These are phyloP conservation scores for Auriscalpium orientale DNA, from an alignment of 768 basidiomycete species.

Conservation along the genomic window DNA sequence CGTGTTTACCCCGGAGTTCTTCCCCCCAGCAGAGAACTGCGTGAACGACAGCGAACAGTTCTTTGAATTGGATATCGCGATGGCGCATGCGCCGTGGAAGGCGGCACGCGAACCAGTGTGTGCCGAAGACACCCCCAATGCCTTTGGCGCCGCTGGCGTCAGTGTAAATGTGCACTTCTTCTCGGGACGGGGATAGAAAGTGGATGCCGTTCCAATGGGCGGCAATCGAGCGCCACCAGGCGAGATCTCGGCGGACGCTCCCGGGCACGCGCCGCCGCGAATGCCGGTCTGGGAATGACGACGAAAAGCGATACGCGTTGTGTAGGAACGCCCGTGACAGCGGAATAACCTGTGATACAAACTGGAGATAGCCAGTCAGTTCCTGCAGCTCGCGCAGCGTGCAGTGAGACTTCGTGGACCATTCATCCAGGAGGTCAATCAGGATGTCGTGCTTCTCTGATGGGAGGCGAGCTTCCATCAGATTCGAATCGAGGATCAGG, in stretches of 20 bases:
- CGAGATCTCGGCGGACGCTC: slow-evolving; percentile 17
- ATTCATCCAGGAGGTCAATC: slow-evolving; percentile 14
- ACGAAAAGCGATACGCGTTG: slow-evolving; percentile 23
- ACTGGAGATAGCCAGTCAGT: slow-evolving; percentile 28
- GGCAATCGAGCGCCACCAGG: slow-evolving; percentile 26
- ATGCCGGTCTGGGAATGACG: slow-evolving; percentile 18
- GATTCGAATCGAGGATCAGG: slow-evolving; percentile 9
- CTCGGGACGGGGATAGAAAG: not conserved
- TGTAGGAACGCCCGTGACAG: slow-evolving; percentile 22
- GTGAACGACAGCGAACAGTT: no score
- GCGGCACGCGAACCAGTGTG: no score
- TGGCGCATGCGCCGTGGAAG: no score
- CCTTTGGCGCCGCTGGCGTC: slow-evolving; percentile 29
- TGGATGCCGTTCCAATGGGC: slow-evolving; percentile 25
- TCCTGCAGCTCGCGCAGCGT: slow-evolving; percentile 24
- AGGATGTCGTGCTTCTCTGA: slow-evolving; percentile 24
- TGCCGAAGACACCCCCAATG: no score
- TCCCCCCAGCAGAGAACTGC: no score
- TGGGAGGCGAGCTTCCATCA: slow-evolving; percentile 29
- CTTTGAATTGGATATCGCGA: no score
- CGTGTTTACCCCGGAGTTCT: no score
- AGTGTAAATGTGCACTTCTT: slow-evolving; percentile 19
- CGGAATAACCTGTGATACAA: slow-evolving; percentile 29
- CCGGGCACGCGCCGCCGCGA: slow-evolving; percentile 18
- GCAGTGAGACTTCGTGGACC: slow-evolving; percentile 14